Base-by-base conservation (phyloP, 768 basidiomycete genomes). In the Lactifluus echinatus region DNA sequence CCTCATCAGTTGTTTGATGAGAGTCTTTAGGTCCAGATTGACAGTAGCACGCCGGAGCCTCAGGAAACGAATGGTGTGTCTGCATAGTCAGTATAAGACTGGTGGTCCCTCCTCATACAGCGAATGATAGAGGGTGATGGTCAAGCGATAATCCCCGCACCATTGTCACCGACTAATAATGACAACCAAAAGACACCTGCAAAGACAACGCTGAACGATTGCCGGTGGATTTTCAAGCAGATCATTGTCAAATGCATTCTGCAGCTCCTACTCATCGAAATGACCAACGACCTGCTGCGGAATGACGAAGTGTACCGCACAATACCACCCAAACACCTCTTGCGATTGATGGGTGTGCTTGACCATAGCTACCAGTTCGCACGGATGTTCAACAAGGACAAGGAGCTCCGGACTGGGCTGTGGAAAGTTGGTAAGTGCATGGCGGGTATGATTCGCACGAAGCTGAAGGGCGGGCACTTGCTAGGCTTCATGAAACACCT, bases 211-310 rank as follows among this genome's bases (percentile, higher is more conserved):
- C 71, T 83, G 43, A 75, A 73, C 50, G 87, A 88, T 63, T 84
- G 93, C 53, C 83, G 90, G 44, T 80, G 85, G 42, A 82, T 90
- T 53, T 99, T 99, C 83, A 89, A 93, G 68, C 96, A 98, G 70
- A 98, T 99, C 72, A 98, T 99, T 60, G 93, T 97, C 63, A 98
- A 98, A 87, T 99, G 96, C 70, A 96, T 99, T 21, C 80, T 99
- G 29, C 96, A 99, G 66, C 74, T 99, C 21, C 77, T 98, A 53
- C 79, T 99, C 36, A 98, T 99, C 62, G 96, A 99, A 73, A 98
- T 90, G 7, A 95, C 94, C 2, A 93, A 93, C 66, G 96, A 98
- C 63, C 76, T 99, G 23, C 78, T 99, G 31, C 89, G 93, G 58
- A 97, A 95, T 66, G 79, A 91, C 57, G 83, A 87, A 39, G 89